Evolutionary conservation across 225 moss, liverwort and hornwort genomes (phyloP).

Genomic region (Marchantia paleacea): DNA sequence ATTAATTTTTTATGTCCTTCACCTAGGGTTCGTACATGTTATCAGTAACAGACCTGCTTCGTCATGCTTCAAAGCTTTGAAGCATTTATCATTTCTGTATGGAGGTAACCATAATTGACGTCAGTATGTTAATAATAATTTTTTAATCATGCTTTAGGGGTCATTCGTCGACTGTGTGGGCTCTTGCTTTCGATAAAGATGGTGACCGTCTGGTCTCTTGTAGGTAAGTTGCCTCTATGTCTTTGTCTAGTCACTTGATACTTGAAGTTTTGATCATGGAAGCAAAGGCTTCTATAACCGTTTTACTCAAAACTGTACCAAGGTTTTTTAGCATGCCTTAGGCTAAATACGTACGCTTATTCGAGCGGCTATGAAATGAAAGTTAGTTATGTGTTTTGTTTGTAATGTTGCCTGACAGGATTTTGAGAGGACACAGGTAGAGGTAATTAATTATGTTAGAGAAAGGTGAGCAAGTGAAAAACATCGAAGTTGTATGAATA

Average conservation of each 20-base stretch:
- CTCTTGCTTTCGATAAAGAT: conserved; percentile 61
- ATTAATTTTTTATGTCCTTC: not conserved
- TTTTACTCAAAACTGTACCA: not conserved
- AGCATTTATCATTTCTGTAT: not conserved
- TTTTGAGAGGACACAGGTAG: too few species aligned
- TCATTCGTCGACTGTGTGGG: conserved; percentile 96
- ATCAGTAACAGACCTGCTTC: not conserved
- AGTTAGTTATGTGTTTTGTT: too few species aligned
- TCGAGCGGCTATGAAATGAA: too few species aligned
- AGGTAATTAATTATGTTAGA: too few species aligned
- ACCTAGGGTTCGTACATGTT: not conserved
- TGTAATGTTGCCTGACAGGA: too few species aligned
- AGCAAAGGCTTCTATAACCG: not conserved
- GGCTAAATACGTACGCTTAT: not conserved
- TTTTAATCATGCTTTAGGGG: conserved; percentile 41
- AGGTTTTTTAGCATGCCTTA: not conserved
- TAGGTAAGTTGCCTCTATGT: conserved; percentile 46
- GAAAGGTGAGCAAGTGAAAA: too few species aligned
- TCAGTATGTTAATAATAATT: not conserved
- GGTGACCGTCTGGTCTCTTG: conserved; percentile 86
- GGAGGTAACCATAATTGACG: too few species aligned
- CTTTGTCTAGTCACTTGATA: not conserved
- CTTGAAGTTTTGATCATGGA: not conserved
- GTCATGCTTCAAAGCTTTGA: not conserved
- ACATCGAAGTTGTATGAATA: too few species aligned